Evolutionary conservation across 164 flowering plant genomes (phyloP), one percentile per base, ranked within the genome.

Genomic region (Akebia trifoliata): DNA sequence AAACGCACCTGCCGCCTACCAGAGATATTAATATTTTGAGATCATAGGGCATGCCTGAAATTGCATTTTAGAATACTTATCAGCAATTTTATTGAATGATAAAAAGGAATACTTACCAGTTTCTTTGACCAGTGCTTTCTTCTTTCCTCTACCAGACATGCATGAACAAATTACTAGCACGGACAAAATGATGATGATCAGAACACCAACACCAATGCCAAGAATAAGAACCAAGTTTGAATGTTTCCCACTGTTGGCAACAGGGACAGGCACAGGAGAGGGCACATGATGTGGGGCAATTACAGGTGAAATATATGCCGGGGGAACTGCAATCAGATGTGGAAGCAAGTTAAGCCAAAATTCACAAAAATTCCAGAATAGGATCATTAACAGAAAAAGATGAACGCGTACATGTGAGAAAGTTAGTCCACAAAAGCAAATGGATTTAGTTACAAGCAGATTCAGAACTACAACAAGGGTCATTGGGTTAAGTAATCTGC

Each of bases 171-270:
- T 50, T 28, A 82, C 63, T 32, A 81, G 57, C 70, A 83, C 40
- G 8, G 66, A 62, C 46, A 80, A 28, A 38, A 81, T 50, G 48
- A 72, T 67, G 61, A 81, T 57, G 9, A 84, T 61, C 59, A 82
- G 65, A 31, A 89, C 25, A 29, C 78, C 79, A 63, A 69, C 83
- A 61, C 78, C 79, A 68, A 89, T 75, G 30, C 83, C 77, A 63
- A 89, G 63, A 50, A 84, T 61, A 49, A 89, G 74, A 74, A 73
- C 42, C 59, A 82, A 66, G 57, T 55, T 76, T 45, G 81, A 65
- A 54, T 73, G 85, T 34, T 67, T 75, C 42, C 62, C 74, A 49
- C 60, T 68, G 30, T 63, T 68, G 46, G 79, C 60, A 63, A 68
- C 8, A 44, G 11, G 24, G 0, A 17, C 3, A 37, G 80, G 21